phyloP scores from a whole-genome alignment of 345 rosid genomes.

The Hypericum androsaemum region DNA sequence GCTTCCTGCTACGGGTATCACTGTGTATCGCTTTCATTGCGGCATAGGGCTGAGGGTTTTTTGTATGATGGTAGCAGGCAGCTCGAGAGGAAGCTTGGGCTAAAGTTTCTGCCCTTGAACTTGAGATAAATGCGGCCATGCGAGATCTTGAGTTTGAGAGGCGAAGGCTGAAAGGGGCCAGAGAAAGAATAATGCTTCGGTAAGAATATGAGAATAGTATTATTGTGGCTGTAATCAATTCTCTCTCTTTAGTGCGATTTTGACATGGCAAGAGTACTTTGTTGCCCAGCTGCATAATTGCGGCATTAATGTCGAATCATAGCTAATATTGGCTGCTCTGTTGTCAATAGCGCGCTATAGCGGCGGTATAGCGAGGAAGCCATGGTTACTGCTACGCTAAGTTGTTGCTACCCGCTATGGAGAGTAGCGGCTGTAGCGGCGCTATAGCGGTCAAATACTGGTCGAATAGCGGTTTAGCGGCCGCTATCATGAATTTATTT shows the following conservation, averaged over 20 bases:
- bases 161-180: conserved; percentile 82
- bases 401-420: no score
- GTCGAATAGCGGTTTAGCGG: no score
- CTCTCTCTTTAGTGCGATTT: not conserved
- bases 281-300: no score
- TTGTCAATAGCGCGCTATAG: no score
- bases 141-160: conserved; percentile 90
- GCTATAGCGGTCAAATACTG: no score
- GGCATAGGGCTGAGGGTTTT: conserved; percentile 48
- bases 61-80: conserved; percentile 84
- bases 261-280: not conserved
- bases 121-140: conserved; percentile 68
- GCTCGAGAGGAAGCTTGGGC: conserved; percentile 99
- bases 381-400: no score
- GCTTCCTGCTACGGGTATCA: no score
- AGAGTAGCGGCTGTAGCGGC: no score
- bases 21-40: not conserved
- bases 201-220: conserved; percentile 21
- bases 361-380: no score
- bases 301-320: no score
- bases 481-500: no score
- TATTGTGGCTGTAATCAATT: not conserved
- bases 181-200: conserved; percentile 99
- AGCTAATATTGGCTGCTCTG: no score
- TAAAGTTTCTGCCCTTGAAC: conserved; percentile 78